Base-by-base conservation (phyloP, 2,329 filamentous ascomycete genomes). In the Aciculosporium take region DNA sequence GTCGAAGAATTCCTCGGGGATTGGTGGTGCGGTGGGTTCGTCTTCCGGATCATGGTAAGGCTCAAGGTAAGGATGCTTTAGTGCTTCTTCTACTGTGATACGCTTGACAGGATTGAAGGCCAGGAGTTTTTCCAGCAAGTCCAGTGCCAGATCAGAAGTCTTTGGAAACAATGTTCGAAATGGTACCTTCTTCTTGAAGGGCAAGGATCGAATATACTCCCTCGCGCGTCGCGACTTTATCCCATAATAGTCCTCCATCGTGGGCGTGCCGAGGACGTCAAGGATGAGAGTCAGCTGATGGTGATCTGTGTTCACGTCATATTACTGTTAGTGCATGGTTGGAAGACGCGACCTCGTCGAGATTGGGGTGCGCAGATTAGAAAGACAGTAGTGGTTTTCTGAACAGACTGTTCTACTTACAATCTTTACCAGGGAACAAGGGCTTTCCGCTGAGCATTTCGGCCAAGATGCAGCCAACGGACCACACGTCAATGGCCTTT, bases 161-260 rank as follows among this genome's bases (percentile, higher is more conserved):
- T 95, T 95, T 51, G 91, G 89, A 73, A 98, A 98, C 62, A 98
- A 79, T 34, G 83, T 84, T 61, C 91, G 85, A 77, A 95, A 91
- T 0, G 91, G 88, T 37, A 96, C 93, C 79, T 96, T 96, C 80
- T 96, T 96, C 78, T 96, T 96, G 72, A 96, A 96, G 15, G 91
- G 89, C 36, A 96, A 75, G 41, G 88, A 95, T 47, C 91, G 86
- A 59, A 98, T 98, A 68, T 98, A 98, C 66, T 98, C 91, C 49
- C 91, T 79, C 39, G 91, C 91, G 56, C 91, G 85, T 50, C 91
- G 84, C 41, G 91, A 96, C 69, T 98, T 98, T 76, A 98, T 98
- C 50, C 91, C 91, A 56, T 98, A 98, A 74, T 98, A 98, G 61
- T 98, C 91, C 63, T 98, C 91, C 91, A 98, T 98, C 10, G 91